Evolutionary conservation across 2,329 filamentous ascomycete genomes (phyloP).

Genomic region (Karstenula rhodostoma): DNA sequence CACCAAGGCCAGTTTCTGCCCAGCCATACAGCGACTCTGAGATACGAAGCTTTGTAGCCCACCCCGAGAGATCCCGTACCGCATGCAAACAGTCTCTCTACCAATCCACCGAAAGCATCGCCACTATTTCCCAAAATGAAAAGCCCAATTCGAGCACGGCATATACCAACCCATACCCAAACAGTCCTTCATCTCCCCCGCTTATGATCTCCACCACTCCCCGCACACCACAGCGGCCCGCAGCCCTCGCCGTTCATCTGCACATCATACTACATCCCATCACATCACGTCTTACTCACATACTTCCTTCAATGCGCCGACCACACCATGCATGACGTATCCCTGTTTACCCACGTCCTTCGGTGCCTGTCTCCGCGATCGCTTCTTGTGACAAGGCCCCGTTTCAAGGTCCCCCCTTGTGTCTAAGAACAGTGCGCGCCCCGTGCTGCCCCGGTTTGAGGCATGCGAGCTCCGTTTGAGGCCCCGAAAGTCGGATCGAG

Average conservation of each 20-base stretch:
- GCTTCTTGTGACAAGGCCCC: slow-evolving; percentile 5
- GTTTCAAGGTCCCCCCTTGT: slow-evolving; percentile 11
- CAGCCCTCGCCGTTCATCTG: not conserved
- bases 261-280: not conserved
- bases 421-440: slow-evolving; percentile 3
- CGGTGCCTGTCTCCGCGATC: slow-evolving; percentile 1
- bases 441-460: slow-evolving; percentile 1
- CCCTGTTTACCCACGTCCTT: not conserved
- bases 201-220: not conserved
- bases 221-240: not conserved
- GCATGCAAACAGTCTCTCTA: not conserved
- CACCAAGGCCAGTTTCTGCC: not conserved
- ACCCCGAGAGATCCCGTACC: not conserved
- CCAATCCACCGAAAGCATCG: not conserved
- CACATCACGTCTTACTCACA: not conserved
- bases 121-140: not conserved
- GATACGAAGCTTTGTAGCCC: not conserved
- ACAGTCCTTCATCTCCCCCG: slow-evolving; percentile 1
- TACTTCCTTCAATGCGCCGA: not conserved
- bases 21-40: not conserved
- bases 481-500: not conserved
- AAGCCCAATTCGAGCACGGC: not conserved
- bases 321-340: not conserved
- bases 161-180: not conserved
- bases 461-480: slow-evolving; percentile 5